Evolutionary conservation across 1,284 basidiomycete genomes (phyloP).

Genomic region (Uromyces viciae-fabae): DNA sequence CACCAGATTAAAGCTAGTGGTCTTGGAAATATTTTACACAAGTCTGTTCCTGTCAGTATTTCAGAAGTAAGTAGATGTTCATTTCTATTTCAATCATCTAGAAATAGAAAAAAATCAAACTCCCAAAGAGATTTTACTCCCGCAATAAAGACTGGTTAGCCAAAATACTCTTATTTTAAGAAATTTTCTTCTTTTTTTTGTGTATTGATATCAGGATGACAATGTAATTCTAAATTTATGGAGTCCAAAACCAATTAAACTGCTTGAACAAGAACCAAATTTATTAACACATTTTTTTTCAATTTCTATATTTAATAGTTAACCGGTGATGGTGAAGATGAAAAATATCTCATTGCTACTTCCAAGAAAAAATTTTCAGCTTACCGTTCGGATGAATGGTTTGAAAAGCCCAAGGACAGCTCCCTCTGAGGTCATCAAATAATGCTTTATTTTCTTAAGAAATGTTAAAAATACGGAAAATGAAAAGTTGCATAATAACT

Average conservation of each 20-base stretch:
- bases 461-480: neutral
- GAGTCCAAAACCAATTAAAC: constrained; percentile 71
- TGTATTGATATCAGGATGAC: constrained; percentile 65
- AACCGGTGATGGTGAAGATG: constrained; percentile 72
- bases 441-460: neutral
- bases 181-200: constrained; percentile 47
- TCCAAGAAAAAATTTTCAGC: constrained; percentile 98
- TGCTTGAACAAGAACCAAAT: constrained; percentile 60
- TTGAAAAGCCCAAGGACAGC: constrained; percentile 85
- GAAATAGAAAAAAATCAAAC: neutral
- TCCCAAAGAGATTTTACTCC: neutral
- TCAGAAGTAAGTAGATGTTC: constrained; percentile 67
- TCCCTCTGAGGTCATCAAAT: constrained; percentile 66
- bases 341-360: constrained; percentile 98
- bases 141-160: neutral
- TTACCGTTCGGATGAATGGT: constrained; percentile 93
- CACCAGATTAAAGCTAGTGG: constrained; percentile 76
- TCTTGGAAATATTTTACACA: constrained; percentile 90
- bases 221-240: constrained; percentile 76
- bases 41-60: constrained; percentile 75
- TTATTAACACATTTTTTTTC: constrained; percentile 74
- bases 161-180: neutral
- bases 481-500: too few species aligned
- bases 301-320: constrained; percentile 60
- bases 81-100: constrained; percentile 27